A percentile compares a stretch with the other conserved stretches of the same genome.
phyloP scores from a whole-genome alignment of 2,329 filamentous ascomycete species.

The Fusarium irregulare region DNA sequence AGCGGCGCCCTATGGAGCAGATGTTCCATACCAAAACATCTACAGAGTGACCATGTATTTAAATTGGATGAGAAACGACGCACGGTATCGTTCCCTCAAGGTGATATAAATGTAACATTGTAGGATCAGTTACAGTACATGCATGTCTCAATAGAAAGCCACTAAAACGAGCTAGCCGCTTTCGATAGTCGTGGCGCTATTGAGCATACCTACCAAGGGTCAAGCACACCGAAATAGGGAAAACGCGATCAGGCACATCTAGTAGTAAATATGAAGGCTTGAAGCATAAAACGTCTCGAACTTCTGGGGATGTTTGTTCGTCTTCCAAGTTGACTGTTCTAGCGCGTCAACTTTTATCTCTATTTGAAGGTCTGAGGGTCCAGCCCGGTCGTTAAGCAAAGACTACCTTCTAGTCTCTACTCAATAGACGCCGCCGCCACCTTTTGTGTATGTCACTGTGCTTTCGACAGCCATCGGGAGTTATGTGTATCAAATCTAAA shows the following conservation, averaged over 20 bases:
- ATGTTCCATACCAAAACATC: slow-evolving; percentile 6
- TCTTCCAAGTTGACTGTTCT: slow-evolving; percentile 17
- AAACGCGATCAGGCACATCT: background rate
- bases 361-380: slow-evolving; percentile 27
- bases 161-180: slow-evolving; percentile 2
- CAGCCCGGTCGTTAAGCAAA: slow-evolving; percentile 21
- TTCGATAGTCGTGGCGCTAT: slow-evolving; percentile 4
- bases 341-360: slow-evolving; percentile 12
- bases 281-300: slow-evolving; percentile 14
- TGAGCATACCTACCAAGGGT: background rate
- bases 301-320: slow-evolving; percentile 4
- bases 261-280: slow-evolving; percentile 6
- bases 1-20: background rate
- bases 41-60: background rate
- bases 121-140: background rate
- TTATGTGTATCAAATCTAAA: background rate
- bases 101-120: background rate
- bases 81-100: background rate
- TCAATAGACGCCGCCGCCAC: slow-evolving; percentile 32
- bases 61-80: background rate
- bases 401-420: slow-evolving; percentile 8
- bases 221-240: slow-evolving; percentile 2
- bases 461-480: slow-evolving; percentile 11
- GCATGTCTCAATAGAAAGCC: slow-evolving; percentile 18
- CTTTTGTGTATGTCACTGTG: background rate